Evolutionary conservation across 2,329 filamentous ascomycete species (phyloP), one percentile per base, ranked within the genome.

Genomic region (Leptoxyphium fumago): DNA sequence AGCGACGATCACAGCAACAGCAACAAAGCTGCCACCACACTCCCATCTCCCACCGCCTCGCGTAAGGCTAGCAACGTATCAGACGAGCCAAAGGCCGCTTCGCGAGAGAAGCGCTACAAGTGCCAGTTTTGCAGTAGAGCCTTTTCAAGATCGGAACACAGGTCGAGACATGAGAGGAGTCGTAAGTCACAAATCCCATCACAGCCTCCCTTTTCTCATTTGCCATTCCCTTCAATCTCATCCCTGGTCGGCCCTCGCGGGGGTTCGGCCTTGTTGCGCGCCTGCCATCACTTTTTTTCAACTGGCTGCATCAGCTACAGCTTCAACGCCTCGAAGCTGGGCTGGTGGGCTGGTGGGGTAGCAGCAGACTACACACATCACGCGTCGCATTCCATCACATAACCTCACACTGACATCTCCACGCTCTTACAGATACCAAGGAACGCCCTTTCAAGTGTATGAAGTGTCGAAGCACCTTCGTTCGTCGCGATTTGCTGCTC

Each of bases 81-180:
- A 39, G 41, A 29, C 36, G 43, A 41, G 32, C 48, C 50, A 40
- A 41, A 51, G 17, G 43, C 45, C 7, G 55, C 55, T 45, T 52
- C 55, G 48, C 59, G 59, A 45, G 91, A 96, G 72, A 89, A 93
- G 73, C 94, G 95, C 69, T 98, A 98, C 78, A 95, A 96, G 67
- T 98, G 91, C 71, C 87, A 94, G 73, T 96, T 94, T 68, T 96
- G 91, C 72, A 88, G 88, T 69, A 78, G 91, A 66, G 91, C 91
- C 51, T 98, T 98, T 66, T 95, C 88, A 70, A 77, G 91, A 65
- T 94, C 87, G 65, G 91, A 98, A 68, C 91, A 98, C 67, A 79
- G 91, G 57, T 95, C 87, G 68, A 77, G 91, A 67, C 91, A 98
- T 68, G 91, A 98, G 69, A 78, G 91, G 69, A 94, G 87, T 64